Evolutionary conservation across 2,329 filamentous ascomycete genomes (phyloP).

Genomic region (Alternaria sp.): DNA sequence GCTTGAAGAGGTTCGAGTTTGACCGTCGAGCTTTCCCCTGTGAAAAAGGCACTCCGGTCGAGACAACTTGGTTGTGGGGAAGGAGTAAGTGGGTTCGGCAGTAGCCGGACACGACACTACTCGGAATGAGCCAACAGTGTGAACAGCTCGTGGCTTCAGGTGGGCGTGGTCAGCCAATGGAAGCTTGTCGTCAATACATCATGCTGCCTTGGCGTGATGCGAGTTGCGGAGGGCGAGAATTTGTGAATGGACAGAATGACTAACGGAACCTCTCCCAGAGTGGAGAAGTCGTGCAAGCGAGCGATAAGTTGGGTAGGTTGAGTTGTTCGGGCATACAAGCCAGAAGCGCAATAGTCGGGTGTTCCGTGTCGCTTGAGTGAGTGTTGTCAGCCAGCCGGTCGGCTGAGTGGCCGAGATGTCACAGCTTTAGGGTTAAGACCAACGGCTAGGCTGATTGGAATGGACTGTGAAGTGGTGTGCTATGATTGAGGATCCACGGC

Average conservation of each 20-base stretch:
- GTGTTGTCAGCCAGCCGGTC: constrained; percentile 32
- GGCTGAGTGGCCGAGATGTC: constrained; percentile 20
- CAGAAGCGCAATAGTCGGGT: constrained; percentile 34
- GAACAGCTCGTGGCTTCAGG: constrained; percentile 29
- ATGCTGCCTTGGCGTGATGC: constrained; percentile 33
- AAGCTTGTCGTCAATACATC: constrained; percentile 34
- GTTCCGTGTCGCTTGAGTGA: constrained; percentile 39
- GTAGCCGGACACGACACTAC: constrained; percentile 45
- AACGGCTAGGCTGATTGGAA: constrained; percentile 13
- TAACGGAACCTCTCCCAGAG: constrained; percentile 41
- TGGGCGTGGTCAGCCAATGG: constrained; percentile 38
- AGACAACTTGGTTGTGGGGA: constrained; percentile 37
- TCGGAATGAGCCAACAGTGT: constrained; percentile 38
- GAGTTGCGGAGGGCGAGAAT: constrained; percentile 18
- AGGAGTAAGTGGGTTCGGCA: constrained; percentile 42
- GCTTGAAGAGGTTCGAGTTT: constrained; percentile 14
- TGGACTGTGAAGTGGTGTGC: constrained; percentile 23
- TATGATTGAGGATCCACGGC: constrained; percentile 30
- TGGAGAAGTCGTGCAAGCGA: constrained; percentile 37
- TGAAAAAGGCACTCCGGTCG: constrained; percentile 13
- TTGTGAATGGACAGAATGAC: constrained; percentile 26
- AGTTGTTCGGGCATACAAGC: constrained; percentile 35
- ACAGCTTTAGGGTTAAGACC: constrained; percentile 24
- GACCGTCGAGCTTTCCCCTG: constrained; percentile 9
- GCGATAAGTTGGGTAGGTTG: constrained; percentile 30